Evolutionary conservation across 805 yeast genomes (phyloP).

Genomic region (Monosporozyma servazzii): DNA sequence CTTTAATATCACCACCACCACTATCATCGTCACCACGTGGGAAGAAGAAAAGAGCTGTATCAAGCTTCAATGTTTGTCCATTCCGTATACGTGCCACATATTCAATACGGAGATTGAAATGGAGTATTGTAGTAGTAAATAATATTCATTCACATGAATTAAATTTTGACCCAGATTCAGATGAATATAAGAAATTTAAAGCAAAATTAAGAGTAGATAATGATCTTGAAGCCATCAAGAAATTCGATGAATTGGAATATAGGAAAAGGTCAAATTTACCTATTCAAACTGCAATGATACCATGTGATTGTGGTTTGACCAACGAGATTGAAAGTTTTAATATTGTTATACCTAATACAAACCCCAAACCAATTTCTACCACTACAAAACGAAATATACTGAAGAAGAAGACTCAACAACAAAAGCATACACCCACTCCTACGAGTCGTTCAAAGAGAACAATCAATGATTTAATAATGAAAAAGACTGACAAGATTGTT

Average conservation of each 20-base stretch:
- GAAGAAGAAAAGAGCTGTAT: conserved; percentile 26
- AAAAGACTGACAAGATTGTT: neutral
- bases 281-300: conserved; percentile 24
- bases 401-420: neutral
- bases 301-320: conserved; percentile 33
- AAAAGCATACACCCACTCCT: neutral
- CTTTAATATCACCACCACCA: neutral
- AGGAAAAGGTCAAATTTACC: conserved; percentile 27
- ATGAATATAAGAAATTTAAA: conserved; percentile 30
- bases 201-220: conserved; percentile 17
- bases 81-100: conserved; percentile 58
- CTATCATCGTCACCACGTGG: neutral
- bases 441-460: neutral
- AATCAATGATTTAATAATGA: neutral
- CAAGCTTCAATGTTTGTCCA: conserved; percentile 40
- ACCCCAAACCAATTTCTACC: neutral
- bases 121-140: conserved; percentile 55
- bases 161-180: conserved; percentile 28
- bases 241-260: conserved; percentile 31
- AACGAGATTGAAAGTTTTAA: conserved; percentile 29
- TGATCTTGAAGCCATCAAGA: conserved; percentile 28
- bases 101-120: conserved; percentile 40
- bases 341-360: conserved; percentile 24
- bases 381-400: neutral
- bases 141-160: conserved; percentile 51